Evolutionary conservation across 2,329 filamentous ascomycete species (phyloP).

Genomic region (Aspergillus alliaceus): DNA sequence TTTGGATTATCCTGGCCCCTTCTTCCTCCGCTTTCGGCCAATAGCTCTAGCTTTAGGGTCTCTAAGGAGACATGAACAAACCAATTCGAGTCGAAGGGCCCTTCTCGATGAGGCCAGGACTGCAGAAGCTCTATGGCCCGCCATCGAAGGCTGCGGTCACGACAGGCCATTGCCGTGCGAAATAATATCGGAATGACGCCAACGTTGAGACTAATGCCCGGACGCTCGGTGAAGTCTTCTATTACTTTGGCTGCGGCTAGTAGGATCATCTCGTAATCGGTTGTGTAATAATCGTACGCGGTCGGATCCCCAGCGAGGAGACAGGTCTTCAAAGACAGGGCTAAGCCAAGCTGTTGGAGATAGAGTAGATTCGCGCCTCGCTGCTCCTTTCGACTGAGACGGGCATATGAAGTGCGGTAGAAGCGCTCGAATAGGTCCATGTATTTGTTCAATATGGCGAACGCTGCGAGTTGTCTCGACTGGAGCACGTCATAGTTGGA

Average conservation of each 20-base stretch:
- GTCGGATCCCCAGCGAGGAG: background rate
- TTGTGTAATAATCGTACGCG: background rate
- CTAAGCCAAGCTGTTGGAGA: background rate
- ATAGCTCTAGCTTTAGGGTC: background rate
- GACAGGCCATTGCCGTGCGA: background rate
- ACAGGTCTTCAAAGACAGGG: background rate
- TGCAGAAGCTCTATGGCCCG: background rate
- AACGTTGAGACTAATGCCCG: background rate
- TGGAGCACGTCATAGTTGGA: background rate
- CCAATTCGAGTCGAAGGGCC: background rate
- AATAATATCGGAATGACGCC: background rate
- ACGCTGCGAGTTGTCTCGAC: background rate
- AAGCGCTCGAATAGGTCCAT: background rate
- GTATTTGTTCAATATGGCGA: background rate
- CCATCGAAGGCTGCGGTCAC: background rate
- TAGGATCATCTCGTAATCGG: background rate
- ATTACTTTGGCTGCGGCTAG: background rate
- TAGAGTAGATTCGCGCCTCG: background rate
- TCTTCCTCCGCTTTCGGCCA: background rate
- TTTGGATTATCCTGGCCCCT: background rate
- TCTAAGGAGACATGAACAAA: background rate
- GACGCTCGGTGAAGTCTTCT: background rate
- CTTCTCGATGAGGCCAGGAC: background rate
- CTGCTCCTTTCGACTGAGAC: background rate
- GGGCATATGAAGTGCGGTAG: background rate